Conservation (phyloP, 805 yeast species). For the Starmerella gropengiesseri region DNA sequence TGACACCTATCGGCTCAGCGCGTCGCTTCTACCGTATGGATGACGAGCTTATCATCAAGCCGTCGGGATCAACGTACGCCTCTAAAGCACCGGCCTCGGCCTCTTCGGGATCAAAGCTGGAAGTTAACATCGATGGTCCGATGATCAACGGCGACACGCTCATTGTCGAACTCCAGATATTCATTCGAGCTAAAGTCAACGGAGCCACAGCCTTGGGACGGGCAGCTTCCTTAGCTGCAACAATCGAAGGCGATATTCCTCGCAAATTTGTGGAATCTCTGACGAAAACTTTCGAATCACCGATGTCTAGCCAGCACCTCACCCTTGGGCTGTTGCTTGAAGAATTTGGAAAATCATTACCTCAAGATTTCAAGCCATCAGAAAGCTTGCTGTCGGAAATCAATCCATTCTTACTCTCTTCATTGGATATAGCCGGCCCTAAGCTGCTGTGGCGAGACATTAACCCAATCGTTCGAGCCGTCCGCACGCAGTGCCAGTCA, state of each 20-base stretch:
- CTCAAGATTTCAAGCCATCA: neutral
- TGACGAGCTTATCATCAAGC: constrained; percentile 58
- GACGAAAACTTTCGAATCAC: constrained; percentile 38
- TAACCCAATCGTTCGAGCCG: constrained; percentile 73
- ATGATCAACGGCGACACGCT: constrained; percentile 84
- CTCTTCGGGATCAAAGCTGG: constrained; percentile 19
- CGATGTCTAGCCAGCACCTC: constrained; percentile 73
- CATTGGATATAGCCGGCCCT: constrained; percentile 16
- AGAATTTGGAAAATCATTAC: constrained; percentile 38
- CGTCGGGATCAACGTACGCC: constrained; percentile 49
- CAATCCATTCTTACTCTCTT: constrained; percentile 11
- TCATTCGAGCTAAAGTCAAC: constrained; percentile 62
- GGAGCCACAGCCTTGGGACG: constrained; percentile 70
- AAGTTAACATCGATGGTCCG: constrained; percentile 84
- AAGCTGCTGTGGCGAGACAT: constrained; percentile 51
- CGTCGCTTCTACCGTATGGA: constrained; percentile 82
- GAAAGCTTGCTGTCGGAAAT: neutral
- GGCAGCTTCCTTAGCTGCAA: constrained; percentile 23
- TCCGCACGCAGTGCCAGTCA: constrained; percentile 79
- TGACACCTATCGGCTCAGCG: constrained; percentile 93
- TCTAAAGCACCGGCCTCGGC: constrained; percentile 20
- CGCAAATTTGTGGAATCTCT: constrained; percentile 2
- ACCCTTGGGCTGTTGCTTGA: constrained; percentile 58
- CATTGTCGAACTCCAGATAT: constrained; percentile 62
- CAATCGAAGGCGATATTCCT: neutral